A percentile compares a stretch with the other conserved stretches of the same genome.
Conservation (phyloP, 192 early-diverging fungal genomes). For the Coemansia guatemalensis region DNA sequence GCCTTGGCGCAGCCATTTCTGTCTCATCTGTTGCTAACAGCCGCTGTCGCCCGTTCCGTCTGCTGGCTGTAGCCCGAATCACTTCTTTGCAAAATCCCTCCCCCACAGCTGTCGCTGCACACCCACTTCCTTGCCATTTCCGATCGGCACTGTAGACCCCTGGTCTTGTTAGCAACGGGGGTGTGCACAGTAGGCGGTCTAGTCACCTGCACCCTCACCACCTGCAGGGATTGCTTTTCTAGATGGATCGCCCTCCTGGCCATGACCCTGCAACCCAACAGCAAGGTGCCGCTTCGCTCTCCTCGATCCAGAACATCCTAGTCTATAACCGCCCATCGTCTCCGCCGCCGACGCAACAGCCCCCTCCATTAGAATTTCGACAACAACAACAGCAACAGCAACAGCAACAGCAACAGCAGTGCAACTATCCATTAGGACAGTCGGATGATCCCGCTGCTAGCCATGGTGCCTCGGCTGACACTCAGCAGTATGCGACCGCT, state of each 20-base stretch:
- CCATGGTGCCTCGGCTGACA: conserved; percentile 13
- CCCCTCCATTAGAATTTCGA: background rate
- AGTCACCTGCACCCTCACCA: background rate
- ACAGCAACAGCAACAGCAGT: background rate
- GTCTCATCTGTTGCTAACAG: too few species aligned
- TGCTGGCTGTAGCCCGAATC: too few species aligned
- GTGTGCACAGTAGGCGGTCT: background rate
- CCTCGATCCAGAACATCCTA: conserved; percentile 29
- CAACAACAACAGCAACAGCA: background rate
- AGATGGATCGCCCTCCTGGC: conserved; percentile 36
- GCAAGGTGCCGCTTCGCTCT: conserved; percentile 14
- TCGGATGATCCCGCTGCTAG: conserved; percentile 8
- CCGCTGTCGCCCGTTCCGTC: too few species aligned
- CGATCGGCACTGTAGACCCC: too few species aligned
- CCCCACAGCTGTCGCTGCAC: too few species aligned
- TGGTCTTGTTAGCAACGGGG: too few species aligned
- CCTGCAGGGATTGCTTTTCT: conserved; percentile 2
- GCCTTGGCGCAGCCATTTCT: background rate
- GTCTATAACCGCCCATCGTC: conserved; percentile 9
- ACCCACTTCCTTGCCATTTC: too few species aligned
- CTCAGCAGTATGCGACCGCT: conserved; percentile 17
- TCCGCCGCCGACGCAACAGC: conserved; percentile 5
- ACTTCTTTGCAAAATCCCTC: too few species aligned
- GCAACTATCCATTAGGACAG: background rate
- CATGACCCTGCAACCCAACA: conserved; percentile 18